These are phyloP conservation scores for Aspergillus egyptiacus DNA, from an alignment of 495 filamentous ascomycete species.

Conservation along the genomic window DNA sequence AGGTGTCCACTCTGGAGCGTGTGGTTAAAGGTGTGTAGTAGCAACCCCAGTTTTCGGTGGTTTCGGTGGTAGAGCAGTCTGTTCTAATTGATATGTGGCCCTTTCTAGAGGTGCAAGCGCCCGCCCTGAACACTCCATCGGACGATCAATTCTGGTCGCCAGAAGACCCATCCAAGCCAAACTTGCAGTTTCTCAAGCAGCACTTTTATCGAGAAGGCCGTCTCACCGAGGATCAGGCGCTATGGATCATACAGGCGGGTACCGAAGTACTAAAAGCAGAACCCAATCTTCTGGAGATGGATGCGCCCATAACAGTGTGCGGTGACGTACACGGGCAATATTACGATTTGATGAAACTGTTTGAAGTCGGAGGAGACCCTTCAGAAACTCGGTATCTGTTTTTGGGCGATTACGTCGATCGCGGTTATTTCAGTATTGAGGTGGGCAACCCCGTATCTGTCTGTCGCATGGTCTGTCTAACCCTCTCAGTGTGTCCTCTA, in stretches of 20 bases:
- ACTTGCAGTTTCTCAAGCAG: constrained; percentile 91
- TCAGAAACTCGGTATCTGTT: constrained; percentile 95
- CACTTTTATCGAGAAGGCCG: constrained; percentile 97
- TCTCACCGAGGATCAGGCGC: constrained; percentile 90
- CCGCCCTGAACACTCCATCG: constrained; percentile 81
- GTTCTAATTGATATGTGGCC: background rate
- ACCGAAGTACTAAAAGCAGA: constrained; percentile 78
- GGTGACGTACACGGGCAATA: constrained; percentile 98
- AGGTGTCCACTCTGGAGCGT: constrained; percentile 90
- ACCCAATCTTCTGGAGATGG: constrained; percentile 97
- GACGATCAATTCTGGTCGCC: constrained; percentile 76
- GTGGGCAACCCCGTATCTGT: constrained; percentile 33
- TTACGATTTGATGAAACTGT: constrained; percentile 98
- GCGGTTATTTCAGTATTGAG: constrained; percentile 98
- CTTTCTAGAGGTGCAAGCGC: constrained; percentile 88
- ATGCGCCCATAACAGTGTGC: constrained; percentile 98
- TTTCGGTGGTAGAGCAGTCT: background rate
- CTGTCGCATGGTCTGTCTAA: constrained; percentile 10
- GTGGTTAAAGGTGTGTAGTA: constrained; percentile 84
- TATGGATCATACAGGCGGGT: constrained; percentile 87
- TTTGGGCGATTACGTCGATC: constrained; percentile 94
- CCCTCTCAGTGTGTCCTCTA: constrained; percentile 76
- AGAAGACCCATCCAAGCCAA: constrained; percentile 78
- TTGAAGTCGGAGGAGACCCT: constrained; percentile 96
- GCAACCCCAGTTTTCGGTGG: background rate